Evolutionary conservation across 1,139 yeast genomes (phyloP).

Genomic region (Diutina siamensis): DNA sequence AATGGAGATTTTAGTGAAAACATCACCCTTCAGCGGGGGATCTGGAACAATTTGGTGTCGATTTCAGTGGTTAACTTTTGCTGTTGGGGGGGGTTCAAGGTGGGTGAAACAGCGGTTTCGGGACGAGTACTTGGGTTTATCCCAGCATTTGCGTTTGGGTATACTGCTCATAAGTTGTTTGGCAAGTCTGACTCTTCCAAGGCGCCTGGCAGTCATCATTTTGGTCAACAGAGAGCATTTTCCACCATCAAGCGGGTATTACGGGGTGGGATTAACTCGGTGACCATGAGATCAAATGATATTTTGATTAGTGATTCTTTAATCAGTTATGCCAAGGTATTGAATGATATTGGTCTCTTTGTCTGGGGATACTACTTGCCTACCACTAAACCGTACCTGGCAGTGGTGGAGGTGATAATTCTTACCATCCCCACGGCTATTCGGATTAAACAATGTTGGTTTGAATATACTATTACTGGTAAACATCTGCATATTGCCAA

Average conservation of each 20-base stretch:
- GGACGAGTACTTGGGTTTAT: neutral
- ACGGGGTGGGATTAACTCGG: conserved; percentile 43
- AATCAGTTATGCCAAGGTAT: conserved; percentile 65
- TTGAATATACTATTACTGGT: conserved; percentile 46
- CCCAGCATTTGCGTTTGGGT: conserved; percentile 3
- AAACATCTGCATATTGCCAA: conserved; percentile 53
- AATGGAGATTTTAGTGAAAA: neutral
- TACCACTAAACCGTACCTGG: conserved; percentile 17
- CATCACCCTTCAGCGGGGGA: neutral
- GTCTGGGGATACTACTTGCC: conserved; percentile 21
- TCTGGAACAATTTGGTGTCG: neutral
- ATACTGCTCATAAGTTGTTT: neutral
- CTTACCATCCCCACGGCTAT: conserved; percentile 56
- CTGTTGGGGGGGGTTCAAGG: neutral
- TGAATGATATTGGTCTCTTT: conserved; percentile 42
- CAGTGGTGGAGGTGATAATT: conserved; percentile 34
- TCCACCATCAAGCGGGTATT: conserved; percentile 43
- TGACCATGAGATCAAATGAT: conserved; percentile 59
- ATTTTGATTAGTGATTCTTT: conserved; percentile 71
- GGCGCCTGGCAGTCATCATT: neutral
- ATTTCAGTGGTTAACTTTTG: neutral
- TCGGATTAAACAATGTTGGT: conserved; percentile 70
- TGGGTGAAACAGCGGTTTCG: neutral
- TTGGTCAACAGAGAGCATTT: conserved; percentile 33
- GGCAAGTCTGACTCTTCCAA: neutral